Percentiles rank a stretch among this genome's conserved stretches.
phyloP scores from a whole-genome alignment of 306 rosid species.

The Sindora glabra region DNA sequence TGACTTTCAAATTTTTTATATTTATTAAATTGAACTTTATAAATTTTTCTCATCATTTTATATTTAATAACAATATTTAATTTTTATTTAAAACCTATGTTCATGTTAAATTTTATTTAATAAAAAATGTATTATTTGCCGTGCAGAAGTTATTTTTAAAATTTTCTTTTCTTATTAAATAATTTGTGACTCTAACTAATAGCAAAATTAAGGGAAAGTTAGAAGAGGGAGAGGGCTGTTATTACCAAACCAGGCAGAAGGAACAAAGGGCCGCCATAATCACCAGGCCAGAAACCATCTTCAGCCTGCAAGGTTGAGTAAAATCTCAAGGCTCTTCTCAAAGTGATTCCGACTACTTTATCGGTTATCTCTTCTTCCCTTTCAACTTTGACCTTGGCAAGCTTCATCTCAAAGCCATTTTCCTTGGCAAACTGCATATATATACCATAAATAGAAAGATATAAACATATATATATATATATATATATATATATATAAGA shows the following conservation, averaged over 20 bases:
- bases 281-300: slow-evolving; percentile 80
- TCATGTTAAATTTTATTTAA: too few relatives aligned
- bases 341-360: slow-evolving; percentile 18
- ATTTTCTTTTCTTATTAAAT: too few relatives aligned
- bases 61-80: too few relatives aligned
- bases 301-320: slow-evolving; percentile 44
- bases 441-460: not conserved
- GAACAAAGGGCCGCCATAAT: slow-evolving; percentile 72
- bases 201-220: too few relatives aligned
- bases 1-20: too few relatives aligned
- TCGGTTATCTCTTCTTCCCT: slow-evolving; percentile 18
- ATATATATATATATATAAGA: not conserved
- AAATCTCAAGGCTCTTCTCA: slow-evolving; percentile 43
- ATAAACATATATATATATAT: not conserved
- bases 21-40: too few relatives aligned
- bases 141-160: too few relatives aligned
- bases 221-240: not conserved
- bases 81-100: too few relatives aligned
- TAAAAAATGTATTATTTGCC: too few relatives aligned
- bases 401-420: not conserved
- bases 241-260: slow-evolving; percentile 64
- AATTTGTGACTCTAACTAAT: too few relatives aligned
- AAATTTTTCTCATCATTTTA: too few relatives aligned
- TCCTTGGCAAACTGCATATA: slow-evolving; percentile 36
- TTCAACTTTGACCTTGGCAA: not conserved